Base-by-base conservation (phyloP, 257 asterid genomes). In the Nicotiana tomentosiformis region DNA sequence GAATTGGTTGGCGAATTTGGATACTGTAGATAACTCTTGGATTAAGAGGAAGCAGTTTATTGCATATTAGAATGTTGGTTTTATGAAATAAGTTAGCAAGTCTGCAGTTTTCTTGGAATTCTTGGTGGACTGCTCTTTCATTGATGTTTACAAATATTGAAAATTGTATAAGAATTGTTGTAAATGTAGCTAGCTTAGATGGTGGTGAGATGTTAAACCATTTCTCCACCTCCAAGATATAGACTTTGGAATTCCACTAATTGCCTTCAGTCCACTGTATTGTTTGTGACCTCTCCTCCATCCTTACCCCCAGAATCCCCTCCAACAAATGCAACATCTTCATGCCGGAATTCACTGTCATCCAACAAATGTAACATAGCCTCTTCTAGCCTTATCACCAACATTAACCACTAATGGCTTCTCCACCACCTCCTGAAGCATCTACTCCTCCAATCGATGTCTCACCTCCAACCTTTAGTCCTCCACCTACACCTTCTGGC, bases 161-260 rank as follows among this genome's bases (percentile, higher is more conserved):
- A 18, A 8, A 53, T 58, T 43, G 30, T 53, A 69, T 32, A 53
- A 18, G 78, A 51, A 32, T 26, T n/a, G 57, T 57, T 53, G 64
- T 81, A 81, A 60, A 81, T 53, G 62, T 81, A 56, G 68, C 7
- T 32, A 18, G 26, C 53, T 79, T 83, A 77, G 69, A 90, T 84
- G 84, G 87, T 89, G 89, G 84, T 85, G 82, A 81, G 77, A 81
- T 81, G 84, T 81, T 72, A 18, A 39, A 30, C 49, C 23, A 43
- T 66, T 32, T 37, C 87, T 80, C 85, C 87, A 64, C 67, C 88
- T 83, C 90, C 87, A 76, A 67, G 43, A 82, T 60, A 85, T 46
- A 61, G 86, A 6, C 5, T 26, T 86, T 14, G 70, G 79, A 66
- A 67, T 80, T 76, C 77, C 84, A 57, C 83, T 85, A 8, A 11